Conservation (phyloP, 352 stramenopile genomes). For the Globisporangium orthogonon region DNA sequence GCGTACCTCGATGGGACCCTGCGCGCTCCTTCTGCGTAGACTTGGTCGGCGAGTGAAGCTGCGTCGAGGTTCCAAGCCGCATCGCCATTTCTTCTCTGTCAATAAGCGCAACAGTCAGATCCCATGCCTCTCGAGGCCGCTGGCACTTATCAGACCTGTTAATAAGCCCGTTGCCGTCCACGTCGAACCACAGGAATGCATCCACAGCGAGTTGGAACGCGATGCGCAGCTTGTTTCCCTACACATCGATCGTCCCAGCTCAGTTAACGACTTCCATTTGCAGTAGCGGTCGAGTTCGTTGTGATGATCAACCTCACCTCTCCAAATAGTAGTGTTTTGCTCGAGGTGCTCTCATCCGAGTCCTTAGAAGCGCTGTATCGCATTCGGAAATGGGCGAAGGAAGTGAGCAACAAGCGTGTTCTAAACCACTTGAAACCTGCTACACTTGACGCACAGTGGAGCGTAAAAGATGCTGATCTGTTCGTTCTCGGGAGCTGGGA, state of each 20-base stretch:
- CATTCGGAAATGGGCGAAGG: neutral
- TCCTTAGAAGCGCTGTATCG: slow-evolving; percentile 2
- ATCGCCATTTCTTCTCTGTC: slow-evolving; percentile 42
- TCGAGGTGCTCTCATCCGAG: slow-evolving; percentile 3
- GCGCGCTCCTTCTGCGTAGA: slow-evolving; percentile 22
- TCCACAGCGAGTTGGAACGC: slow-evolving; percentile 80
- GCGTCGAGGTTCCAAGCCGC: slow-evolving; percentile 53
- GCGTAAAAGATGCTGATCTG: slow-evolving; percentile 79
- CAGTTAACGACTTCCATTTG: neutral
- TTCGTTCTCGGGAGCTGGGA: slow-evolving; percentile 64
- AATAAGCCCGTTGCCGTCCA: slow-evolving; percentile 69
- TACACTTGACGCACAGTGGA: slow-evolving; percentile 32
- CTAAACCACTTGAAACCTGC: neutral
- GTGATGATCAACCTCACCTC: slow-evolving; percentile 24
- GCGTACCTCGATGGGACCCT: slow-evolving; percentile 10
- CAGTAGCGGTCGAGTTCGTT: neutral
- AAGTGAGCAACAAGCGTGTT: neutral
- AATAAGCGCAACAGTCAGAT: neutral
- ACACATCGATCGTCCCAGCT: neutral
- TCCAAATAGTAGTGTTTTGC: slow-evolving; percentile 56
- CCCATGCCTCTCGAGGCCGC: neutral
- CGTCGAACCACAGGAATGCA: slow-evolving; percentile 84
- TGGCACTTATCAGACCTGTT: slow-evolving; percentile 30
- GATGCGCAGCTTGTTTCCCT: slow-evolving; percentile 77
- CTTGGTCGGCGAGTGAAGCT: slow-evolving; percentile 73